Conservation (phyloP, 1,139 yeast genomes). For the Geotrichum bryndzae region DNA sequence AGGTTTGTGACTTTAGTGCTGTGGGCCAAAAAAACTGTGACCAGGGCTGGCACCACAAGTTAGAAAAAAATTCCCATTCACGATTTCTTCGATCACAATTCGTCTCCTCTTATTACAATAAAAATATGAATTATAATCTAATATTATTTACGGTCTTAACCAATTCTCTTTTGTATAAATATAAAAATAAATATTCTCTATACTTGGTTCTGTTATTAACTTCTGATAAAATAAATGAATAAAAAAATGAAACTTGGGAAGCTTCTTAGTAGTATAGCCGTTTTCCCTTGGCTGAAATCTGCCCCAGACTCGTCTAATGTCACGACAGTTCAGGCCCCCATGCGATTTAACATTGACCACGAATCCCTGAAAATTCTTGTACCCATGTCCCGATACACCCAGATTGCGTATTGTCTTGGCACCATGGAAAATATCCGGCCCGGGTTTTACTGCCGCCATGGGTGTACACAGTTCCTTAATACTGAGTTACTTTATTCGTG, state of each 20-base stretch:
- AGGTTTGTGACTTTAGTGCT: too few relatives aligned
- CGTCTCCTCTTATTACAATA: too few relatives aligned
- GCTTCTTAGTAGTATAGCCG: background rate
- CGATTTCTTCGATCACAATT: too few relatives aligned
- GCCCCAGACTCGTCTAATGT: background rate
- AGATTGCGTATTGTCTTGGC: constrained; percentile 20
- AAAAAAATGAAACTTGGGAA: background rate
- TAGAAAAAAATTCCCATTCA: too few relatives aligned
- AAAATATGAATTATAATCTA: too few relatives aligned
- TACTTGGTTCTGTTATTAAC: background rate
- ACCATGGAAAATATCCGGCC: constrained; percentile 13
- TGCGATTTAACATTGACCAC: constrained; percentile 12
- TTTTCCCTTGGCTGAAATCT: background rate
- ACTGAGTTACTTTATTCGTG: constrained; percentile 17
- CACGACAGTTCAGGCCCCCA: background rate
- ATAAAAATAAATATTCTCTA: too few relatives aligned
- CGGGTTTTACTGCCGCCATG: constrained; percentile 19
- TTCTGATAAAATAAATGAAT: background rate
- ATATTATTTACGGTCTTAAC: too few relatives aligned
- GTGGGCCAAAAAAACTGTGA: too few relatives aligned
- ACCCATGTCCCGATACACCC: constrained; percentile 17
- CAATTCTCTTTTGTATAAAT: too few relatives aligned
- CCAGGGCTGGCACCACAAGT: too few relatives aligned
- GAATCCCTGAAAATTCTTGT: constrained; percentile 17
- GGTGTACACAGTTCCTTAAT: constrained; percentile 19